Evolutionary conservation across 139 green algal genomes (phyloP).

Genomic region (Coccomyxa sp.): DNA sequence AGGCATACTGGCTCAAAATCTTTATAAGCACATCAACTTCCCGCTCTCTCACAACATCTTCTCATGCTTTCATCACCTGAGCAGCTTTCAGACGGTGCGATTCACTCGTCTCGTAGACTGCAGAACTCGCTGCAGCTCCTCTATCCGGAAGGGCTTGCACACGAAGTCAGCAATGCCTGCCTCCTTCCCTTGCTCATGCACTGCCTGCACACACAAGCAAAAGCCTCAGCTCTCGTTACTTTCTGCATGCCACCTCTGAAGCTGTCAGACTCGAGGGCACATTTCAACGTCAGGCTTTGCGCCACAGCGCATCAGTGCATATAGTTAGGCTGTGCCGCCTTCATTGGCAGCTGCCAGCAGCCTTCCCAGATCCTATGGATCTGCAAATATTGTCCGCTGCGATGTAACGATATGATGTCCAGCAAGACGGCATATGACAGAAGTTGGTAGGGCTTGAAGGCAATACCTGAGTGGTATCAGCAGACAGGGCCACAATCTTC

Average conservation of each 20-base stretch:
- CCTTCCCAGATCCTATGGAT: too few species aligned
- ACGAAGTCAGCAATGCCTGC: constrained; percentile 68
- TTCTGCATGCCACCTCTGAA: neutral
- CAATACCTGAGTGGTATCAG: constrained; percentile 49
- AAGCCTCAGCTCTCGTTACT: neutral
- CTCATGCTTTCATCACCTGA: too few species aligned
- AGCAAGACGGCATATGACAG: neutral
- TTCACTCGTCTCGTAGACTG: neutral
- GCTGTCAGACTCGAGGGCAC: neutral
- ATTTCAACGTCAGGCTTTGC: neutral
- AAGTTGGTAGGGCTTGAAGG: neutral
- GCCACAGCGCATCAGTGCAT: neutral
- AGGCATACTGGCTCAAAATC: too few species aligned
- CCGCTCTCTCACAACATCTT: too few species aligned
- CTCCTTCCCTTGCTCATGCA: constrained; percentile 45
- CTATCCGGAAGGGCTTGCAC: constrained; percentile 65
- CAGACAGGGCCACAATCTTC: constrained; percentile 61
- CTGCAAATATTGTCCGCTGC: neutral
- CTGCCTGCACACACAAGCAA: constrained; percentile 7
- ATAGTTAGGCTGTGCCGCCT: too few species aligned
- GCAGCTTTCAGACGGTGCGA: too few species aligned
- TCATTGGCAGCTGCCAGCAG: too few species aligned
- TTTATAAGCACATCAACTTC: too few species aligned
- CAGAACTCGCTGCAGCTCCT: constrained; percentile 65
- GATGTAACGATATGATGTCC: neutral